Conservation (phyloP, 768 basidiomycete species). For the Calocybe gangraenosa region DNA sequence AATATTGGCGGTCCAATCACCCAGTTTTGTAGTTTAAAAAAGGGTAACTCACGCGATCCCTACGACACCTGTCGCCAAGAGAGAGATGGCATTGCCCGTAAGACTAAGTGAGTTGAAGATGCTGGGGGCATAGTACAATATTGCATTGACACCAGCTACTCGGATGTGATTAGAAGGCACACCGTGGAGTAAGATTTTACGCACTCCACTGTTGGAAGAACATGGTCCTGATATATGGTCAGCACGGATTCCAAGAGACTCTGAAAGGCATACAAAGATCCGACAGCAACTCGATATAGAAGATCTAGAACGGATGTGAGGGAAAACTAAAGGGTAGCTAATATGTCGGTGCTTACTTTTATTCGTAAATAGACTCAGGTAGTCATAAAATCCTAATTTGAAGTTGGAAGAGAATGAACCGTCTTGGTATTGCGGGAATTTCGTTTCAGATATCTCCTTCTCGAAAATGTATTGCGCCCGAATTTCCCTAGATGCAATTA, state of each 20-base stretch:
- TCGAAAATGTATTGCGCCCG: conserved; percentile 74
- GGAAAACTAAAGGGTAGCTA: neutral
- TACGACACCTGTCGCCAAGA: conserved; percentile 63
- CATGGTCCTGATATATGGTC: conserved; percentile 44
- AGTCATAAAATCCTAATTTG: conserved; percentile 57
- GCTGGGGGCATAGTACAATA: conserved; percentile 71
- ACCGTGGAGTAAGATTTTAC: conserved; percentile 5
- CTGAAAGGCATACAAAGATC: conserved; percentile 39
- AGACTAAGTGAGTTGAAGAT: conserved; percentile 65
- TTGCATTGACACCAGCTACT: conserved; percentile 60
- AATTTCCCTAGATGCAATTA: conserved; percentile 46
- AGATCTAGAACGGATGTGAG: conserved; percentile 33
- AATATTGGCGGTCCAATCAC: neutral
- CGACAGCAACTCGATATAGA: conserved; percentile 59
- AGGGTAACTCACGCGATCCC: conserved; percentile 58
- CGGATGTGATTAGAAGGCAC: conserved; percentile 1
- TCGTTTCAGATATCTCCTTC: conserved; percentile 51
- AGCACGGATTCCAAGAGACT: neutral
- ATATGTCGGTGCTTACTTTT: conserved; percentile 28
- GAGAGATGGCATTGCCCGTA: conserved; percentile 52
- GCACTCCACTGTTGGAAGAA: conserved; percentile 81
- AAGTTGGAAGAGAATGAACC: conserved; percentile 52
- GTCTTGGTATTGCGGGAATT: conserved; percentile 64
- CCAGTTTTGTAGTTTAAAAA: neutral
- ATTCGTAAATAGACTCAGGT: conserved; percentile 55